A percentile compares a stretch with the other conserved stretches of the same genome.
Conservation (phyloP, 2,329 filamentous ascomycete species). For the Cladosporium sphaerospermum region DNA sequence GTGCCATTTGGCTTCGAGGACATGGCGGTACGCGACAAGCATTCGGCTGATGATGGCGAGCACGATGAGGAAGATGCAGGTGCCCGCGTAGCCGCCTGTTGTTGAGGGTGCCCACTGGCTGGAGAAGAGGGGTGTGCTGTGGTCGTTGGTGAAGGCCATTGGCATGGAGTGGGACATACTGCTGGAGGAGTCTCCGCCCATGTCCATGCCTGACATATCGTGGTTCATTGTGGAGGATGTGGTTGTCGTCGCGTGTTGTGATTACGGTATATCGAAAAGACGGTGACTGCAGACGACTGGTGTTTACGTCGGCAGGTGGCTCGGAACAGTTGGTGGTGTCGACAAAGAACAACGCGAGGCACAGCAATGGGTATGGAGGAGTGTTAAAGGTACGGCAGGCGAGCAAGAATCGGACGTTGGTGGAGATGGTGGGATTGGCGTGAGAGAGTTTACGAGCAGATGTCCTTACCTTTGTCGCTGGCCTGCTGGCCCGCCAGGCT, state of each 20-base stretch:
- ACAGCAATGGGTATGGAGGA: background rate
- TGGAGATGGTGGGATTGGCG: background rate
- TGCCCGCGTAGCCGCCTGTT: conserved; percentile 71
- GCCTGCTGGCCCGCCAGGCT: background rate
- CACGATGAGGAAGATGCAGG: conserved; percentile 82
- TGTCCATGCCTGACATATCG: conserved; percentile 13
- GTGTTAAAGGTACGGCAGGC: background rate
- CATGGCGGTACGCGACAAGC: conserved; percentile 62
- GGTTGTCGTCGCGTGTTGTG: background rate
- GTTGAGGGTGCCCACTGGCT: conserved; percentile 65
- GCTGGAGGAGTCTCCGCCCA: conserved; percentile 1
- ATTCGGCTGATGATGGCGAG: conserved; percentile 65
- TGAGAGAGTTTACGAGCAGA: conserved; percentile 1
- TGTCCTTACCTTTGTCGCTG: background rate
- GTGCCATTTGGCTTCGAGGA: conserved; percentile 61
- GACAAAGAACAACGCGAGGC: too few relatives aligned
- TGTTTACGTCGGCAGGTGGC: too few relatives aligned
- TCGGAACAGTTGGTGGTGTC: too few relatives aligned
- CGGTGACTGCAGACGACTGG: too few relatives aligned
- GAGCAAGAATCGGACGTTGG: background rate
- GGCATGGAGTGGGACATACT: conserved; percentile 37
- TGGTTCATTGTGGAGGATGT: background rate
- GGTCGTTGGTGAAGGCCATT: conserved; percentile 60
- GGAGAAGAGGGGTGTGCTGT: conserved; percentile 60
- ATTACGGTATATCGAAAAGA: background rate